These are phyloP conservation scores for Fragaria nilgerrensis DNA, from an alignment of 306 rosid species.

Conservation along the genomic window DNA sequence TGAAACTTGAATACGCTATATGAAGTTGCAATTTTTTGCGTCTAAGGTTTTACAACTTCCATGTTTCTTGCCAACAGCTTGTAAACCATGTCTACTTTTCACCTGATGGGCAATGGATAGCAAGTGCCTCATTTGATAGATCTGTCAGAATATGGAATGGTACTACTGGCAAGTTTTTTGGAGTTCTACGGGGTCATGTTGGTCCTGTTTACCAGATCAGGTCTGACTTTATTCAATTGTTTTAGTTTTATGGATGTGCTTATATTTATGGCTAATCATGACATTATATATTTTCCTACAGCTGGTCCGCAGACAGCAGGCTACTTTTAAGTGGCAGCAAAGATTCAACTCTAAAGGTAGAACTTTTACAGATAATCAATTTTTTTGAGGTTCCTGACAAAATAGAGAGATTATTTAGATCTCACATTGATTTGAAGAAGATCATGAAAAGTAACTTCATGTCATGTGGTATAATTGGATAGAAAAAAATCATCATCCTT, in stretches of 20 bases:
- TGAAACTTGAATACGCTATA: not conserved
- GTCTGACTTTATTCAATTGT: slow-evolving; percentile 31
- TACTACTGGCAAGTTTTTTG: slow-evolving; percentile 71
- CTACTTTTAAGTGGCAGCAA: slow-evolving; percentile 89
- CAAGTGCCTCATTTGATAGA: slow-evolving; percentile 93
- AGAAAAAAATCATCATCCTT: not conserved
- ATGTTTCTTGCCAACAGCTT: slow-evolving; percentile 47
- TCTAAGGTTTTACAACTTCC: slow-evolving; percentile 7
- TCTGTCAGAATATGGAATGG: slow-evolving; percentile 93
- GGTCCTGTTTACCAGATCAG: slow-evolving; percentile 95
- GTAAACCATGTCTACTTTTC: slow-evolving; percentile 93
- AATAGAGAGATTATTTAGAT: not conserved
- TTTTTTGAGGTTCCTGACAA: not conserved
- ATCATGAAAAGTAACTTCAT: not conserved
- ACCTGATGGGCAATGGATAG: slow-evolving; percentile 98
- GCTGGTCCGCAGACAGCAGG: slow-evolving; percentile 99
- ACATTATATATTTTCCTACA: slow-evolving; percentile 33
- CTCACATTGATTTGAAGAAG: not conserved
- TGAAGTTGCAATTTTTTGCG: slow-evolving; percentile 9
- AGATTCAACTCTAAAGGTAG: slow-evolving; percentile 93
- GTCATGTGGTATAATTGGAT: not conserved
- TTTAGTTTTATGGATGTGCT: not conserved
- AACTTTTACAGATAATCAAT: not conserved
- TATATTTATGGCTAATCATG: slow-evolving; percentile 23
- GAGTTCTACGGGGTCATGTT: slow-evolving; percentile 88